Percentiles rank a stretch among this genome's conserved stretches.
Evolutionary conservation across 73 alveolate species (phyloP).

Genomic region (Chromera velia): DNA sequence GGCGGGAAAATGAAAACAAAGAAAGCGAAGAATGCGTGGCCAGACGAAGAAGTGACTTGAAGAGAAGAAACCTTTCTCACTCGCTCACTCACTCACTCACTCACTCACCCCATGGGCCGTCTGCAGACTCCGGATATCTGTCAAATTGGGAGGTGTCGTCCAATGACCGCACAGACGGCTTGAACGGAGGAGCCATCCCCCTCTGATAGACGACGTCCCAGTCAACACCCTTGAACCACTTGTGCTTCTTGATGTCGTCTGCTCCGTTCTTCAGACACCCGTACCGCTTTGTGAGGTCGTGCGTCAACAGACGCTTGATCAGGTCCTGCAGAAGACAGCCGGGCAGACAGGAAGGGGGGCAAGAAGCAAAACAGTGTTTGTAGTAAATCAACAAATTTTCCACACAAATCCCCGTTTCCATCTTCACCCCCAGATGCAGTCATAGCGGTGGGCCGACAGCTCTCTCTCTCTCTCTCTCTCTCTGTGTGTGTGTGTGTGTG

Average conservation of each 20-base stretch:
- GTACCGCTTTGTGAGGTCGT: slow-evolving; percentile 73
- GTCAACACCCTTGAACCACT: slow-evolving; percentile 67
- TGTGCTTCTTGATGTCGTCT: slow-evolving; percentile 59
- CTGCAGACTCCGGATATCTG: slow-evolving; percentile 62
- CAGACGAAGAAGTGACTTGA: too few relatives aligned
- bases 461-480: too few relatives aligned
- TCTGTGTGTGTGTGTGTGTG: too few relatives aligned
- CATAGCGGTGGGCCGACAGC: too few relatives aligned
- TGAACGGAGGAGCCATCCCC: slow-evolving; percentile 62
- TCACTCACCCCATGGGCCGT: background rate
- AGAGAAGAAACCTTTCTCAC: too few relatives aligned
- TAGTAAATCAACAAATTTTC: too few relatives aligned
- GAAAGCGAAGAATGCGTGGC: too few relatives aligned
- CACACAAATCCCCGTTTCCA: too few relatives aligned
- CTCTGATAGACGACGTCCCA: slow-evolving; percentile 51
- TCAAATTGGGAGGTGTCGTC: slow-evolving; percentile 62
- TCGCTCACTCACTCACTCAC: too few relatives aligned
- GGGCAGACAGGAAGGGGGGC: background rate
- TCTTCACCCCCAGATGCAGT: too few relatives aligned
- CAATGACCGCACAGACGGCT: slow-evolving; percentile 49
- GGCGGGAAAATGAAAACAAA: too few relatives aligned
- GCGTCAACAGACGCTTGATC: slow-evolving; percentile 51
- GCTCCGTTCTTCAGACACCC: slow-evolving; percentile 74
- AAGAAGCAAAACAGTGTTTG: too few relatives aligned
- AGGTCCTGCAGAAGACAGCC: slow-evolving; percentile 42